phyloP scores from a whole-genome alignment of 2,329 filamentous ascomycete genomes.

The Cadophora sp. region DNA sequence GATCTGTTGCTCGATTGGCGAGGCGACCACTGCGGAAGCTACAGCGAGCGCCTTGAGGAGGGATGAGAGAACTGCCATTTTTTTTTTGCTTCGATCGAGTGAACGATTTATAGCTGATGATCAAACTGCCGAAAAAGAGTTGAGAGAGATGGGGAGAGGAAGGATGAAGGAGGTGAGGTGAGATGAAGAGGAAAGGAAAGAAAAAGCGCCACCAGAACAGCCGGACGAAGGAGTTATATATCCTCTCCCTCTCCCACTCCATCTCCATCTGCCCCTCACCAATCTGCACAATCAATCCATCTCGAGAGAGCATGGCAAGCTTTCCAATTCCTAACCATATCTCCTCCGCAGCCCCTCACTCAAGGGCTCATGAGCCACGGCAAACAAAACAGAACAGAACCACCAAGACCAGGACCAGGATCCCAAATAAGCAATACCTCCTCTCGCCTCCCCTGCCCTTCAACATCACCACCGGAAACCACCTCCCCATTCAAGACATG shows the following conservation, averaged over 20 bases:
- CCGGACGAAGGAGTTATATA: not conserved
- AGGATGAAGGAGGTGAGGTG: too few species aligned
- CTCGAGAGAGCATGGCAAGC: not conserved
- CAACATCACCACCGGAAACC: not conserved
- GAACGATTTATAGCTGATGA: not conserved
- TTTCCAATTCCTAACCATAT: not conserved
- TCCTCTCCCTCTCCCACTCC: not conserved
- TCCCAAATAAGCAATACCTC: conserved; percentile 4
- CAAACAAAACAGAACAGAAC: not conserved
- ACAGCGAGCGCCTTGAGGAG: not conserved
- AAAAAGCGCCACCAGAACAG: not conserved
- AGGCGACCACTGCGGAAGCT: not conserved
- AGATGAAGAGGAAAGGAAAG: not conserved
- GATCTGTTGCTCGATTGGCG: conserved; percentile 9
- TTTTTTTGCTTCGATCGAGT: not conserved
- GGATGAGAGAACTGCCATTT: not conserved
- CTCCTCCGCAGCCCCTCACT: conserved; percentile 7
- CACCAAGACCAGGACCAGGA: not conserved
- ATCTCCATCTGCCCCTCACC: not conserved
- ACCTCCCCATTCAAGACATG: not conserved
- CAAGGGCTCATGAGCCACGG: too few species aligned
- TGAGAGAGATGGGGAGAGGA: not conserved
- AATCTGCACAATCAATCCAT: not conserved
- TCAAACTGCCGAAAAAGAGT: not conserved
- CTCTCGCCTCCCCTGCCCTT: not conserved